Evolutionary conservation across 1,284 basidiomycete species (phyloP).

Genomic region (Leccinum subatratum): DNA sequence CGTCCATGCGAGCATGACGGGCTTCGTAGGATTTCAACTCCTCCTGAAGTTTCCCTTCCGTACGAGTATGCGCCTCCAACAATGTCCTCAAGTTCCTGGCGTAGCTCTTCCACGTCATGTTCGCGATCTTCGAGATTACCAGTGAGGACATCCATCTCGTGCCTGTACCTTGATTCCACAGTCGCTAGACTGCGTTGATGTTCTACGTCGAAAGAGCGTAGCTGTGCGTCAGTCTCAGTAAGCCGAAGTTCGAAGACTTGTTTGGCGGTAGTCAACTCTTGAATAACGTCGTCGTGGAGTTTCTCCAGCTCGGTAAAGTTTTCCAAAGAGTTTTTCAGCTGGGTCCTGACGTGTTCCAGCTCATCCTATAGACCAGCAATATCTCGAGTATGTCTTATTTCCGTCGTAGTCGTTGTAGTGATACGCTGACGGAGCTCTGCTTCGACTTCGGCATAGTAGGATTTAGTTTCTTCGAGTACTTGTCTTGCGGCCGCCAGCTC

Average conservation of each 20-base stretch:
- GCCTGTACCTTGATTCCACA: slow-evolving; percentile 19
- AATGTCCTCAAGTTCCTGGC: slow-evolving; percentile 35
- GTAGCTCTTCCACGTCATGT: slow-evolving; percentile 25
- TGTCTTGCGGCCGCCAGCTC: slow-evolving; percentile 19
- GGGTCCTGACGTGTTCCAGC: slow-evolving; percentile 16
- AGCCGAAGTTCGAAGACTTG: slow-evolving; percentile 22
- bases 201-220: slow-evolving; percentile 23
- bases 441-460: slow-evolving; percentile 15
- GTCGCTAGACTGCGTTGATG: slow-evolving; percentile 17
- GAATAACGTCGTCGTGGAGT: slow-evolving; percentile 20
- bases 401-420: slow-evolving; percentile 18
- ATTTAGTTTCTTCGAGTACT: slow-evolving; percentile 22
- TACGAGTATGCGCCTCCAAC: slow-evolving; percentile 28
- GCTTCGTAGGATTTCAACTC: slow-evolving; percentile 25
- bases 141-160: slow-evolving; percentile 21
- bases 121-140: slow-evolving; percentile 26
- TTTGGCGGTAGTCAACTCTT: slow-evolving; percentile 22
- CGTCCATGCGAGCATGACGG: slow-evolving; percentile 10
- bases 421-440: slow-evolving; percentile 23
- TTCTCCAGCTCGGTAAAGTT: slow-evolving; percentile 26
- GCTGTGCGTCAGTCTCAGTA: slow-evolving; percentile 21
- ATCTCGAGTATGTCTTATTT: slow-evolving; percentile 15
- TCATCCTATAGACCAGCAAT: slow-evolving; percentile 18
- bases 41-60: slow-evolving; percentile 19
- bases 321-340: slow-evolving; percentile 21